Conservation (phyloP, 129 eudicot genomes). For the Cynara cardunculus region DNA sequence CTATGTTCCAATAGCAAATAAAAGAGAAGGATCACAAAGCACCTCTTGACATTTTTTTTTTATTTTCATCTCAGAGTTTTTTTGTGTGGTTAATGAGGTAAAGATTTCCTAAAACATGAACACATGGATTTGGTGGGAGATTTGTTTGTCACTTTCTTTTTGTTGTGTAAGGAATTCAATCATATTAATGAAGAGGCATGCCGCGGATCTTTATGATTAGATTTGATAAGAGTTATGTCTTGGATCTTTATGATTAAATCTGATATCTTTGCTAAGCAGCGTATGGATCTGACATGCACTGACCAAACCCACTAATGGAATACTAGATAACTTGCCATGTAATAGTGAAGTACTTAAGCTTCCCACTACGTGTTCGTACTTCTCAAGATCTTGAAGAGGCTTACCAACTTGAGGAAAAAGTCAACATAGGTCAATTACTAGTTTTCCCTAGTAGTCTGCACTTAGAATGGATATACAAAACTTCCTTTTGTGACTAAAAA, state of each 20-base stretch:
- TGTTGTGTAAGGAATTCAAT: conserved; percentile 1
- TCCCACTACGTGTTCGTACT: background rate
- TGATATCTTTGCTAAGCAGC: conserved; percentile 6
- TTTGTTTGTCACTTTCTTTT: conserved; percentile 3
- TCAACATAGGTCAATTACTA: background rate
- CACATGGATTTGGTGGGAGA: conserved; percentile 2
- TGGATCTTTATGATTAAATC: background rate
- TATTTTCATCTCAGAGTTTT: background rate
- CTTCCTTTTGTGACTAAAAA: background rate
- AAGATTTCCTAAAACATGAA: background rate
- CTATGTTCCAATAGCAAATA: background rate
- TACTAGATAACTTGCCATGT: background rate
- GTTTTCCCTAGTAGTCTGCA: background rate
- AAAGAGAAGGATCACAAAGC: background rate
- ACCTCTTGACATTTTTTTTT: background rate
- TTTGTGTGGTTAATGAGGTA: background rate
- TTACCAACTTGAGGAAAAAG: background rate
- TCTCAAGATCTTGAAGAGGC: background rate
- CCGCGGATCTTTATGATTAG: conserved; percentile 7
- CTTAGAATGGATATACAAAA: background rate
- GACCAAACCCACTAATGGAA: background rate
- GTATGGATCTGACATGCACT: background rate
- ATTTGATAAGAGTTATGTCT: conserved; percentile 1
- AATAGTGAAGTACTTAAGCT: background rate
- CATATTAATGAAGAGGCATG: background rate